These are phyloP conservation scores for Clitocybe nebularis DNA, from an alignment of 1,284 basidiomycete species.

Conservation along the genomic window DNA sequence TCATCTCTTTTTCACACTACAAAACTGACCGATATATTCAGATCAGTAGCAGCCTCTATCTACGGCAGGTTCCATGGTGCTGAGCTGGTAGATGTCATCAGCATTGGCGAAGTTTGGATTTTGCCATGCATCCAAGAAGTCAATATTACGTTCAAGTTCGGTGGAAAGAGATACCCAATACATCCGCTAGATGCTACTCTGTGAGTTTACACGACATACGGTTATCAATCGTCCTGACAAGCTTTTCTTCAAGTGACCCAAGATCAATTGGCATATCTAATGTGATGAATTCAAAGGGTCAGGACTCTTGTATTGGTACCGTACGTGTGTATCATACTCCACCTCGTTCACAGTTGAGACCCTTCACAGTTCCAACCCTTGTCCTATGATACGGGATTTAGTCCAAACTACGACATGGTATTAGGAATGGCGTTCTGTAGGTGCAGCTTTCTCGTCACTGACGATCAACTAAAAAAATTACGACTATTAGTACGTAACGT, in stretches of 20 bases:
- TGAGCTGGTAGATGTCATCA: constrained; percentile 38
- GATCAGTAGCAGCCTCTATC: constrained; percentile 50
- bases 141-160: constrained; percentile 59
- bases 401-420: constrained; percentile 39
- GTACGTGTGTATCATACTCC: constrained; percentile 28
- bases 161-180: constrained; percentile 47
- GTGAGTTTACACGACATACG: constrained; percentile 16
- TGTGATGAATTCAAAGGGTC: constrained; percentile 29
- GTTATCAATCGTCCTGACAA: constrained; percentile 5
- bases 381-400: constrained; percentile 29
- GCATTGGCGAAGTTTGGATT: constrained; percentile 48
- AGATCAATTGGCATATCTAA: constrained; percentile 26
- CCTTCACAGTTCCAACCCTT: constrained; percentile 48
- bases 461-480: constrained; percentile 4
- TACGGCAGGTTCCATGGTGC: constrained; percentile 51
- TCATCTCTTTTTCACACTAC: neutral
- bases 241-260: constrained; percentile 23
- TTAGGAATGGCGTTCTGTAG: constrained; percentile 57
- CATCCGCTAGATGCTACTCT: constrained; percentile 60
- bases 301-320: constrained; percentile 42
- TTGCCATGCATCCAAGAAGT: constrained; percentile 58
- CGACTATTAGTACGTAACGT: constrained; percentile 44
- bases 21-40: constrained; percentile 20
- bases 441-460: constrained; percentile 20
- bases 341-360: constrained; percentile 2